Percentiles rank a stretch among this genome's conserved stretches.
phyloP scores from a whole-genome alignment of 1,139 yeast genomes.

The Zygoascus sp. region DNA sequence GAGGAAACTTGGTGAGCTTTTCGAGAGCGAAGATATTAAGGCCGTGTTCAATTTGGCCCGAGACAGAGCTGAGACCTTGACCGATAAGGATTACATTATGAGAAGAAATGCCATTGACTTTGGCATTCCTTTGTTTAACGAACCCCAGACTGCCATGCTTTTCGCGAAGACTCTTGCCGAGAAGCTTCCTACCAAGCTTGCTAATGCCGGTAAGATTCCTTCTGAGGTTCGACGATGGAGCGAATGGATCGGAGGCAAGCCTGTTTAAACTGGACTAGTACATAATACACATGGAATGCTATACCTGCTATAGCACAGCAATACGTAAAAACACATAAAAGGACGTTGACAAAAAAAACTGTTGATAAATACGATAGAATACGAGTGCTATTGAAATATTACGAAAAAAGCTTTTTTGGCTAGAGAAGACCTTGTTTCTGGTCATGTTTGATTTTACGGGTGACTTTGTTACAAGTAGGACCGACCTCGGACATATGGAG shows the following conservation, averaged over 20 bases:
- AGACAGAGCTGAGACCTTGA: conserved; percentile 77
- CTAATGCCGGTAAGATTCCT: conserved; percentile 51
- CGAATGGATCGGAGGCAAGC: conserved; percentile 90
- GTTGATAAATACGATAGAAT: too few relatives aligned
- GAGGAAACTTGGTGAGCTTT: conserved; percentile 87
- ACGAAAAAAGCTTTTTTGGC: too few relatives aligned
- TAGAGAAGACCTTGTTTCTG: too few relatives aligned
- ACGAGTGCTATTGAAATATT: too few relatives aligned
- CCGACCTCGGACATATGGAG: too few relatives aligned
- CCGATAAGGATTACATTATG: conserved; percentile 93
- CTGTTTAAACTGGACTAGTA: conserved; percentile 45
- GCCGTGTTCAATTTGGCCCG: conserved; percentile 89
- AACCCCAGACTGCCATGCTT: conserved; percentile 84
- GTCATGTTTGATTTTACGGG: too few relatives aligned
- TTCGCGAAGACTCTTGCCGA: conserved; percentile 79
- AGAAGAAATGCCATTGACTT: conserved; percentile 98
- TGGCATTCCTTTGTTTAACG: conserved; percentile 93
- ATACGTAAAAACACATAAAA: not conserved
- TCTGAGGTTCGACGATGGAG: conserved; percentile 92
- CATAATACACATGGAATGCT: not conserved
- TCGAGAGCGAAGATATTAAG: conserved; percentile 76
- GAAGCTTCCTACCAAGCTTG: conserved; percentile 51
- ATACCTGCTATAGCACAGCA: not conserved
- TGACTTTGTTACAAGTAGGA: too few relatives aligned
- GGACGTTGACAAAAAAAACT: not conserved